phyloP scores from a whole-genome alignment of 352 stramenopile genomes.

The Aphanomyces cochlioides region DNA sequence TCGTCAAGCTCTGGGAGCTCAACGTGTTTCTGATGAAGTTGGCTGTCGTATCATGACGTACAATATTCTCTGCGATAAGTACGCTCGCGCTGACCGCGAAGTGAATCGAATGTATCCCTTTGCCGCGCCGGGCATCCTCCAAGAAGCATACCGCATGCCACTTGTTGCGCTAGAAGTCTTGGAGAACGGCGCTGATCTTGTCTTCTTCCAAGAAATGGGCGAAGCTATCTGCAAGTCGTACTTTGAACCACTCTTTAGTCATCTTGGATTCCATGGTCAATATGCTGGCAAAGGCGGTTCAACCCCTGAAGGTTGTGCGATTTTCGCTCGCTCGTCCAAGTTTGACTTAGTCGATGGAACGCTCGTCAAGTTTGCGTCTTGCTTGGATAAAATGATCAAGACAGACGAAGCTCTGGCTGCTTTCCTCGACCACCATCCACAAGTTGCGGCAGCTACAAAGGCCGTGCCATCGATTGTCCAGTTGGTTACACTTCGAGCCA shows the following conservation, averaged over 20 bases:
- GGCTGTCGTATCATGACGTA: constrained; percentile 77
- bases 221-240: constrained; percentile 48
- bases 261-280: constrained; percentile 46
- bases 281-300: constrained; percentile 68
- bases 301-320: constrained; percentile 64
- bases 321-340: constrained; percentile 40
- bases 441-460: constrained; percentile 47
- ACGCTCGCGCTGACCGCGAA: constrained; percentile 53
- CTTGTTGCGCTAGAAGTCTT: constrained; percentile 70
- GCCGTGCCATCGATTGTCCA: constrained; percentile 66
- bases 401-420: constrained; percentile 36
- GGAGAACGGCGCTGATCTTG: constrained; percentile 54
- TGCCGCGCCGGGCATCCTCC: constrained; percentile 40
- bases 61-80: constrained; percentile 74
- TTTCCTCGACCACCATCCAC: constrained; percentile 52
- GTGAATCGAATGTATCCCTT: constrained; percentile 65
- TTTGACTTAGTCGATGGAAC: constrained; percentile 54
- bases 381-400: constrained; percentile 27
- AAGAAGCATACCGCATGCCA: constrained; percentile 69
- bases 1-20: constrained; percentile 33
- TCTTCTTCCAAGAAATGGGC: constrained; percentile 76
- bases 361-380: constrained; percentile 41
- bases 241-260: constrained; percentile 54
- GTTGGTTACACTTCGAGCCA: constrained; percentile 42
- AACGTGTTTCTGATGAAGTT: constrained; percentile 30